A percentile compares a stretch with the other conserved stretches of the same genome.
These are phyloP conservation scores for Lathyrus oleraceus DNA, from an alignment of 306 rosid genomes.

Conservation along the genomic window DNA sequence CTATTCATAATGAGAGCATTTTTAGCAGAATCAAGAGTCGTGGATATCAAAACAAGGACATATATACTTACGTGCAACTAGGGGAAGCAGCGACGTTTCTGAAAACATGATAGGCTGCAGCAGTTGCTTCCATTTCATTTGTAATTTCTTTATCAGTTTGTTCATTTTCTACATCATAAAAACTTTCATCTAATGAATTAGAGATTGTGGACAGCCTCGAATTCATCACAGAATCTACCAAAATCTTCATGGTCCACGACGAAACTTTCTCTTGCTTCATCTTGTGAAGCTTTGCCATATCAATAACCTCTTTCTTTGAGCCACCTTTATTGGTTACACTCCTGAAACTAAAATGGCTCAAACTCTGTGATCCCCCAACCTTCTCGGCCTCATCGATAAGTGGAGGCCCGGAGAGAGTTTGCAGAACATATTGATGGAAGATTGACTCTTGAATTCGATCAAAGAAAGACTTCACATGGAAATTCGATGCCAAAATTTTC, in stretches of 20 bases:
- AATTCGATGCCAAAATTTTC: conserved; percentile 75
- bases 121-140: conserved; percentile 89
- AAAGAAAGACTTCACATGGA: conserved; percentile 82
- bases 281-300: conserved; percentile 69
- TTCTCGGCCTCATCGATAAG: conserved; percentile 65
- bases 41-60: too few relatives aligned
- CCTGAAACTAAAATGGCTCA: conserved; percentile 67
- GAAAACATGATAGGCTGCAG: conserved; percentile 75
- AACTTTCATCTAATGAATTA: conserved; percentile 56
- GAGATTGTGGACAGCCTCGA: conserved; percentile 85
- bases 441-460: conserved; percentile 90
- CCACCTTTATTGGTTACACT: conserved; percentile 48
- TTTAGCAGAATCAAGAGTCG: too few relatives aligned
- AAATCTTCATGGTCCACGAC: conserved; percentile 92
- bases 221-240: conserved; percentile 77
- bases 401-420: conserved; percentile 77
- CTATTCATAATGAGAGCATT: conserved; percentile 52
- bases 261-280: conserved; percentile 91
- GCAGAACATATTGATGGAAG: conserved; percentile 79
- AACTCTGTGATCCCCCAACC: conserved; percentile 46
- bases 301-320: conserved; percentile 58
- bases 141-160: conserved; percentile 75
- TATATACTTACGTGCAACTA: conserved; percentile 62
- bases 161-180: conserved; percentile 47
- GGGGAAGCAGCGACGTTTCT: conserved; percentile 57